A percentile compares a stretch with the other conserved stretches of the same genome.
Evolutionary conservation across 1,284 basidiomycete genomes (phyloP).

Genomic region (Marasmius sp.): DNA sequence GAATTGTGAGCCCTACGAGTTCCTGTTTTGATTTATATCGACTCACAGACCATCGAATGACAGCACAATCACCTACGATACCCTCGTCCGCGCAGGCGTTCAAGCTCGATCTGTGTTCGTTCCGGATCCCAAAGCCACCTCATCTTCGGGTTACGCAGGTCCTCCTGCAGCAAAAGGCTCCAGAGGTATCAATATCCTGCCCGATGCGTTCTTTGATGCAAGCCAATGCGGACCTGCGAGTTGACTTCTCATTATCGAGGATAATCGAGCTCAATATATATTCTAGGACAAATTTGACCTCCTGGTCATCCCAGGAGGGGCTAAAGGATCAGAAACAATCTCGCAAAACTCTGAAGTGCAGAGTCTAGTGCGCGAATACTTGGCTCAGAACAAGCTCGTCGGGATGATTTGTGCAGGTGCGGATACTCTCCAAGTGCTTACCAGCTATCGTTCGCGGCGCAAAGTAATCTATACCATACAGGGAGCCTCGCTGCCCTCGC

Average conservation of each 20-base stretch:
- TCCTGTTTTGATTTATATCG: not conserved
- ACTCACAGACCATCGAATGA: slow-evolving; percentile 7
- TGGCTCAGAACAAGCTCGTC: slow-evolving; percentile 61
- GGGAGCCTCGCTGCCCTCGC: slow-evolving; percentile 71
- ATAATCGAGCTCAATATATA: not conserved
- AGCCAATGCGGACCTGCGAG: slow-evolving; percentile 44
- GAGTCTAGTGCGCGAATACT: slow-evolving; percentile 60
- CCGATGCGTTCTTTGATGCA: slow-evolving; percentile 59
- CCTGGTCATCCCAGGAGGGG: slow-evolving; percentile 79
- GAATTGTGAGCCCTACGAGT: slow-evolving; percentile 63
- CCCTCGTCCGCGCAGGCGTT: slow-evolving; percentile 74
- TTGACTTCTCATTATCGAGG: slow-evolving; percentile 3
- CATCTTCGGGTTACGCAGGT: slow-evolving; percentile 23
- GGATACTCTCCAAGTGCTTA: slow-evolving; percentile 6
- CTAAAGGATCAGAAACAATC: slow-evolving; percentile 78
- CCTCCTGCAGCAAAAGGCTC: slow-evolving; percentile 62
- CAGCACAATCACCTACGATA: slow-evolving; percentile 79
- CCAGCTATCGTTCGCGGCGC: not conserved
- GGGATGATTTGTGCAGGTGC: slow-evolving; percentile 84
- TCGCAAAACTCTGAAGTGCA: slow-evolving; percentile 62
- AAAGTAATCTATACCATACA: slow-evolving; percentile 22
- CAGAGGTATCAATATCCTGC: slow-evolving; percentile 72
- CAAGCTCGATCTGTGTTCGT: slow-evolving; percentile 66
- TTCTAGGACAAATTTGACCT: slow-evolving; percentile 62
- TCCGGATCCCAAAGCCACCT: slow-evolving; percentile 32